phyloP scores from a whole-genome alignment of 441 rosid genomes.

The Gossypium gossypioides region DNA sequence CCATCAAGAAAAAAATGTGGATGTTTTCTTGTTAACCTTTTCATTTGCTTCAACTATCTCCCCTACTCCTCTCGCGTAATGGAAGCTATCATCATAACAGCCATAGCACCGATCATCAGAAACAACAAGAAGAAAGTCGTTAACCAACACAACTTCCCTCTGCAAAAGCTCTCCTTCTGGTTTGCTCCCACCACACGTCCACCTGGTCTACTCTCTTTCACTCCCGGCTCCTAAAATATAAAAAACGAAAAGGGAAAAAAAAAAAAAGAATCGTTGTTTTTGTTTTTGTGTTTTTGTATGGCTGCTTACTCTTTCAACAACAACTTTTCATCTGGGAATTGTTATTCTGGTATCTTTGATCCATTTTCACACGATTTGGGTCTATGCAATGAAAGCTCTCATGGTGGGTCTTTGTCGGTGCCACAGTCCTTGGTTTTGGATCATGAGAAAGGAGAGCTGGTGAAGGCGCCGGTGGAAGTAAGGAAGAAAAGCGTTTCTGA shows the following conservation, averaged over 20 bases:
- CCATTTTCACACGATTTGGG: conserved; percentile 23
- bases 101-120: conserved; percentile 14
- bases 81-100: conserved; percentile 28
- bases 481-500: conserved; percentile 37
- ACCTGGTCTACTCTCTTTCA: conserved; percentile 32
- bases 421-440: conserved; percentile 43
- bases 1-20: conserved; percentile 37
- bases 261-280: background rate
- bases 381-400: conserved; percentile 21
- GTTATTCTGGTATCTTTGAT: conserved; percentile 20
- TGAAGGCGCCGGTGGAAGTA: conserved; percentile 30
- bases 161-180: conserved; percentile 49
- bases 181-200: conserved; percentile 57
- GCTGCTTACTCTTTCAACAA: conserved; percentile 24
- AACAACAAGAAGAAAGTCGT: conserved; percentile 17
- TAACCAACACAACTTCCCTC: conserved; percentile 35
- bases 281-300: conserved; percentile 13
- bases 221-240: conserved; percentile 19
- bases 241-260: background rate
- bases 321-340: conserved; percentile 24
- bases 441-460: conserved; percentile 42
- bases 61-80: conserved; percentile 25
- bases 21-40: conserved; percentile 22
- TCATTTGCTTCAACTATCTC: background rate
- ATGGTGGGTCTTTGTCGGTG: conserved; percentile 22